phyloP scores from a whole-genome alignment of 1,139 yeast species.

The Candida tetrigidarum region DNA sequence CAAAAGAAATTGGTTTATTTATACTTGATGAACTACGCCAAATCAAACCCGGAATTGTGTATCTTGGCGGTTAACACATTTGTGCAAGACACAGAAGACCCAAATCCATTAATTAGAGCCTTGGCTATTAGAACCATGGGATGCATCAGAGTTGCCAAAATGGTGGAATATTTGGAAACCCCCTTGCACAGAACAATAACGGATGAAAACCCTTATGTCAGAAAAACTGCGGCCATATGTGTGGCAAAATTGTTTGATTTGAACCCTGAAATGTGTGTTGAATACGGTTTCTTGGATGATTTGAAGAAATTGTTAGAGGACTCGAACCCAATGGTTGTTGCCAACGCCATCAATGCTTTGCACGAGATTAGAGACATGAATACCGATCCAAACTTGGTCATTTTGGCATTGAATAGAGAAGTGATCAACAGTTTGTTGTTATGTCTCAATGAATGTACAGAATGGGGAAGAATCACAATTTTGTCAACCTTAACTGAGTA shows the following conservation, averaged over 20 bases:
- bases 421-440: slow-evolving; percentile 68
- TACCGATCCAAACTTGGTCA: slow-evolving; percentile 50
- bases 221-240: slow-evolving; percentile 97
- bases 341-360: slow-evolving; percentile 87
- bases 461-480: slow-evolving; percentile 97
- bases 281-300: slow-evolving; percentile 80
- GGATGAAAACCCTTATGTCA: slow-evolving; percentile 96
- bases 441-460: slow-evolving; percentile 96
- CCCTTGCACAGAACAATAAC: slow-evolving; percentile 83
- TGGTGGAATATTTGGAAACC: slow-evolving; percentile 92
- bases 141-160: slow-evolving; percentile 92
- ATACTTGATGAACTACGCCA: slow-evolving; percentile 96
- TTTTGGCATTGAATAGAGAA: slow-evolving; percentile 44
- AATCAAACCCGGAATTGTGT: slow-evolving; percentile 93
- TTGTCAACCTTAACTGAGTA: slow-evolving; percentile 81
- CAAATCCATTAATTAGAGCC: slow-evolving; percentile 94
- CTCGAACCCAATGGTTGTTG: slow-evolving; percentile 95
- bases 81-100: slow-evolving; percentile 95
- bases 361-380: slow-evolving; percentile 76
- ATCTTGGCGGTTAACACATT: slow-evolving; percentile 97
- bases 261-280: slow-evolving; percentile 79
- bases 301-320: slow-evolving; percentile 78
- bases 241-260: slow-evolving; percentile 95
- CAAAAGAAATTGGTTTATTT: slow-evolving; percentile 96
- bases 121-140: slow-evolving; percentile 99